These are phyloP conservation scores for Flaveria linearis DNA, from an alignment of 129 eudicot genomes.

Conservation along the genomic window DNA sequence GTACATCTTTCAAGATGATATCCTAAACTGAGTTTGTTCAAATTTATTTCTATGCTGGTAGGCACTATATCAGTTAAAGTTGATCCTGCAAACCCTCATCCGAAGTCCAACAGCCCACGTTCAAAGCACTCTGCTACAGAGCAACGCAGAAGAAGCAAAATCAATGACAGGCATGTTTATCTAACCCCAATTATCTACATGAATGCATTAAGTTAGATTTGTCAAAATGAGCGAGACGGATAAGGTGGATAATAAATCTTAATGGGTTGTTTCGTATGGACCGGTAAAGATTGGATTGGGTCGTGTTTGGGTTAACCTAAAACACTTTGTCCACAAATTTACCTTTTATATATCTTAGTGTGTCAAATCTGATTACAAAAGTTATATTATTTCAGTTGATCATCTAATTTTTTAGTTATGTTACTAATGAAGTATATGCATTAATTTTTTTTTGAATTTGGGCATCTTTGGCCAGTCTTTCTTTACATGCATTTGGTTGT, in stretches of 20 bases:
- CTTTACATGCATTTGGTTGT: background rate
- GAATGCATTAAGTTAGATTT: background rate
- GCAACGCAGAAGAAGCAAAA: conserved; percentile 97
- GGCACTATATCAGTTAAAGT: conserved; percentile 57
- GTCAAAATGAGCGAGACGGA: background rate
- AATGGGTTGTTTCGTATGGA: background rate
- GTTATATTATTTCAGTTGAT: background rate
- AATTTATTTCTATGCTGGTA: conserved; percentile 20
- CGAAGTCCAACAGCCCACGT: conserved; percentile 83
- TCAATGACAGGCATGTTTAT: conserved; percentile 85
- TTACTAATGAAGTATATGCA: background rate
- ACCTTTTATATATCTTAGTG: background rate
- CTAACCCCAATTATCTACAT: background rate
- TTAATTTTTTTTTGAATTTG: background rate
- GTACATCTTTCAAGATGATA: conserved; percentile 2
- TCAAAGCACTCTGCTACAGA: conserved; percentile 98
- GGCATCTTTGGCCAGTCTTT: background rate
- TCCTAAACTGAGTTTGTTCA: conserved; percentile 11
- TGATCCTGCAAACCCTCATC: conserved; percentile 51
- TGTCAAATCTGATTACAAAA: background rate
- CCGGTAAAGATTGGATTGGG: background rate
- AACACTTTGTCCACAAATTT: background rate
- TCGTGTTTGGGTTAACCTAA: background rate
- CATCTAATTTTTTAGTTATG: background rate
- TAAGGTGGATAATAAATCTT: background rate